Percentiles rank a stretch among this genome's conserved stretches.
These are phyloP conservation scores for Jasminum sambac DNA, from an alignment of 257 asterid species.

Conservation along the genomic window DNA sequence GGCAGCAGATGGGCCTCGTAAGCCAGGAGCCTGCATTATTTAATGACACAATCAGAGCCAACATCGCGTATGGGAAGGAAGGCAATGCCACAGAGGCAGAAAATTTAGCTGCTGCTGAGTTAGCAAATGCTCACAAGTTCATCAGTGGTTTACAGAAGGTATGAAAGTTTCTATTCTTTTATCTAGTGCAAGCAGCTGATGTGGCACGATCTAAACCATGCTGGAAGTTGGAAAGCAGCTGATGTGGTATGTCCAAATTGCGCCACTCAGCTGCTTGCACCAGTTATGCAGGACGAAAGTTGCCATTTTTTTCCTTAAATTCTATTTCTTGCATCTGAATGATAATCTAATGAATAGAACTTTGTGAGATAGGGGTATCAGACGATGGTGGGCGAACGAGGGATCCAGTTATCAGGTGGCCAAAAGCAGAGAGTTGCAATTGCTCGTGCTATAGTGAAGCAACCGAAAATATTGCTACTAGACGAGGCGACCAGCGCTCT, in stretches of 20 bases:
- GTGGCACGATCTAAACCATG: no score
- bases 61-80: conserved; percentile 52
- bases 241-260: no score
- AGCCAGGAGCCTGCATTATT: conserved; percentile 54
- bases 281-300: no score
- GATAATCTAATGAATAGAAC: not conserved
- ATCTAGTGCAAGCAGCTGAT: no score
- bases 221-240: no score
- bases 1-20: conserved; percentile 61
- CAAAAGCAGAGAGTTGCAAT: conserved; percentile 64
- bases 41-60: conserved; percentile 48
- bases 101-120: conserved; percentile 42
- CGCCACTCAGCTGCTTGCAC: no score
- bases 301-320: no score
- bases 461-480: conserved; percentile 46
- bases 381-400: conserved; percentile 55
- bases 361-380: conserved; percentile 42
- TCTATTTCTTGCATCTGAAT: not conserved
- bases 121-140: conserved; percentile 53
- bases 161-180: not conserved
- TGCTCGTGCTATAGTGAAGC: conserved; percentile 55
- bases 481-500: conserved; percentile 69
- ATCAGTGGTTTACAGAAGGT: conserved; percentile 51
- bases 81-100: conserved; percentile 48
- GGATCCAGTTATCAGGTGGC: conserved; percentile 56